Evolutionary conservation across 768 basidiomycete species (phyloP).

Genomic region (Clitopilus hobsonii): DNA sequence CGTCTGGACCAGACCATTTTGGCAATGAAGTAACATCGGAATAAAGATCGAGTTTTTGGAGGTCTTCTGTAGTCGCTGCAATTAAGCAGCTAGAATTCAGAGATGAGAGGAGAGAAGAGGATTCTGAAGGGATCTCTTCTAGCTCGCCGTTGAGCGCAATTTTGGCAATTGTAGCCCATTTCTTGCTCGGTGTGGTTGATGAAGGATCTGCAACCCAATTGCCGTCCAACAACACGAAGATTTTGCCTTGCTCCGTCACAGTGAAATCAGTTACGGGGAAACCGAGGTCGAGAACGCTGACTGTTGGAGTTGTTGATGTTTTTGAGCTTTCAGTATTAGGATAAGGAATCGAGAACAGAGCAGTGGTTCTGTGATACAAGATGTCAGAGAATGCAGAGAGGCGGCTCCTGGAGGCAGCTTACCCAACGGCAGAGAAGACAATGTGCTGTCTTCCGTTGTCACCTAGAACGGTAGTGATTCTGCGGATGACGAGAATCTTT

Average conservation of each 20-base stretch:
- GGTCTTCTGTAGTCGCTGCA: background rate
- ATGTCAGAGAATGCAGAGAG: constrained; percentile 1
- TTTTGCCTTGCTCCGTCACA: constrained; percentile 12
- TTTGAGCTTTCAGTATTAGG: constrained; percentile 7
- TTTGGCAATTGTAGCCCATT: background rate
- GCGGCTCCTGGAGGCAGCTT: constrained; percentile 16
- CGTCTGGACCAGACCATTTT: background rate
- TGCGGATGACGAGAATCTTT: constrained; percentile 52
- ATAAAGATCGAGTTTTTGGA: background rate
- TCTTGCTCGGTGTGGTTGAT: background rate
- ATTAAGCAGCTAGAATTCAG: constrained; percentile 43
- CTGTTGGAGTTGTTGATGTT: constrained; percentile 5
- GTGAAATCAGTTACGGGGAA: constrained; percentile 17
- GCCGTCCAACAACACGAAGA: constrained; percentile 20
- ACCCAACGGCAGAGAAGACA: constrained; percentile 76
- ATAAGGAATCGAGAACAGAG: constrained; percentile 50
- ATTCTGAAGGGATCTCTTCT: constrained; percentile 16
- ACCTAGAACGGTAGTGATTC: constrained; percentile 44
- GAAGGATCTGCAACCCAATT: constrained; percentile 12
- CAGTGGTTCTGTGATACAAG: constrained; percentile 48
- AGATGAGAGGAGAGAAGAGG: constrained; percentile 29
- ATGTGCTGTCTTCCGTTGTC: constrained; percentile 31
- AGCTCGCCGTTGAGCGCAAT: constrained; percentile 23
- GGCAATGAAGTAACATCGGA: background rate
- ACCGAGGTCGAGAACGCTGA: constrained; percentile 16